Percentiles rank a stretch among this genome's conserved stretches.
Evolutionary conservation across 2,329 filamentous ascomycete species (phyloP).

Genomic region (Fusarium mangiferae): DNA sequence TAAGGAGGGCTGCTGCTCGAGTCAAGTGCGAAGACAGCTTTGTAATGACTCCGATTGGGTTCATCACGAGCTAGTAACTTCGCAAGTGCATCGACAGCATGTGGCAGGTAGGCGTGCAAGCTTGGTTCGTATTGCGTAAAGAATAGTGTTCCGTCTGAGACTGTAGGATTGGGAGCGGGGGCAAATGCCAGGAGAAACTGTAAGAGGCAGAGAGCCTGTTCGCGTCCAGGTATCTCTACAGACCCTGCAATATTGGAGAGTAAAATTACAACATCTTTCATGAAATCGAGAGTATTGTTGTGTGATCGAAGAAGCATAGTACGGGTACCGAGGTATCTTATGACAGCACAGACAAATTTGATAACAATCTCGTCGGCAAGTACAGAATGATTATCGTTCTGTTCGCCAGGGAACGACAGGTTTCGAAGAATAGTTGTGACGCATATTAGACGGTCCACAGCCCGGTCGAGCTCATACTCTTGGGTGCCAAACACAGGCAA

Average conservation of each 20-base stretch:
- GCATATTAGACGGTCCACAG: slow-evolving; percentile 87
- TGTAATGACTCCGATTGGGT: slow-evolving; percentile 88
- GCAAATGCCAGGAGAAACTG: slow-evolving; percentile 93
- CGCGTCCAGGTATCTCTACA: slow-evolving; percentile 83
- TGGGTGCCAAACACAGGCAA: slow-evolving; percentile 77
- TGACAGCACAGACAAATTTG: slow-evolving; percentile 84
- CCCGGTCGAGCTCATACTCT: slow-evolving; percentile 84
- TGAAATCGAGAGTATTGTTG: slow-evolving; percentile 90
- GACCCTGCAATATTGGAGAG: slow-evolving; percentile 88
- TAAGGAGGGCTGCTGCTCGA: slow-evolving; percentile 70
- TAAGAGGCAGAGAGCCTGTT: slow-evolving; percentile 86
- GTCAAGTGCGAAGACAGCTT: slow-evolving; percentile 81
- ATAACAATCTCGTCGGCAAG: slow-evolving; percentile 82
- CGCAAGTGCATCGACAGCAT: slow-evolving; percentile 88
- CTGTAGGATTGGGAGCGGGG: slow-evolving; percentile 76
- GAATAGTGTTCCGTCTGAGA: slow-evolving; percentile 68
- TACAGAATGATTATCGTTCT: slow-evolving; percentile 73
- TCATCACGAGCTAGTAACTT: slow-evolving; percentile 94
- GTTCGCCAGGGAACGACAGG: slow-evolving; percentile 78
- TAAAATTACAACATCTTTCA: slow-evolving; percentile 93
- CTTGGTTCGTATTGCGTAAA: slow-evolving; percentile 85
- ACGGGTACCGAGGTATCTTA: slow-evolving; percentile 88
- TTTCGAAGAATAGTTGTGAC: slow-evolving; percentile 94
- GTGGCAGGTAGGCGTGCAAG: slow-evolving; percentile 87
- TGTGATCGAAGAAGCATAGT: slow-evolving; percentile 86